These are phyloP conservation scores for Teunomyces pallodes DNA, from an alignment of 805 yeast genomes.

Conservation along the genomic window DNA sequence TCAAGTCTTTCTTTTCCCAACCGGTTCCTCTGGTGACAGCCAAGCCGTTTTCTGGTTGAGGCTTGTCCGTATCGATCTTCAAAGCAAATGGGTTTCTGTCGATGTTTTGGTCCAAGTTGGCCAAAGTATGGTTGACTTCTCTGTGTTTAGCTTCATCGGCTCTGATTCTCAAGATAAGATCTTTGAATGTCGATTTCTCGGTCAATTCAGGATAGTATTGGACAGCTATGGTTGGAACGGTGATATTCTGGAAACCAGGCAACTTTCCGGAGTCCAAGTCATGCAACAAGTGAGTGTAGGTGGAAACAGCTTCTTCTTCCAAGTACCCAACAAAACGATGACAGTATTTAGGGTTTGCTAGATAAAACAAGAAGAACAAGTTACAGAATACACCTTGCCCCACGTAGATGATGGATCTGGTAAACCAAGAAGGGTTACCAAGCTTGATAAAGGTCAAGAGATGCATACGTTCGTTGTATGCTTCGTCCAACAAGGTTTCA, in stretches of 20 bases:
- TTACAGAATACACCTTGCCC: constrained; percentile 75
- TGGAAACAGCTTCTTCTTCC: constrained; percentile 73
- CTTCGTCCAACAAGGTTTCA: constrained; percentile 70
- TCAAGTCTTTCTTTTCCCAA: constrained; percentile 42
- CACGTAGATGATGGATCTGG: constrained; percentile 50
- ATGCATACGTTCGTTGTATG: constrained; percentile 79
- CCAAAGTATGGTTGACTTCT: constrained; percentile 76
- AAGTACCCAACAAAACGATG: constrained; percentile 76
- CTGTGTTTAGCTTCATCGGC: constrained; percentile 81
- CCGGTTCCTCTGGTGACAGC: constrained; percentile 31
- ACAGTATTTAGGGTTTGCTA: constrained; percentile 59
- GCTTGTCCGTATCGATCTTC: constrained; percentile 32
- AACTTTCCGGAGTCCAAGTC: constrained; percentile 52
- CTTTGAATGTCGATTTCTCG: constrained; percentile 52
- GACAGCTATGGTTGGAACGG: constrained; percentile 59
- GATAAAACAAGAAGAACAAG: constrained; percentile 57
- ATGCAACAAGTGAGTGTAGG: constrained; percentile 58
- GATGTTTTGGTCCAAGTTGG: constrained; percentile 49
- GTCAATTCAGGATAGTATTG: constrained; percentile 59
- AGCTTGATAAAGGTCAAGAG: constrained; percentile 64
- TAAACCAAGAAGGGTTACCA: constrained; percentile 60
- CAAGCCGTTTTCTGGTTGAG: constrained; percentile 40
- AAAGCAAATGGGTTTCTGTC: constrained; percentile 71
- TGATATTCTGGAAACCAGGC: constrained; percentile 43
- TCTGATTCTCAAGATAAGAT: constrained; percentile 58